These are phyloP conservation scores for Protea cynaroides DNA, from an alignment of 164 flowering plant species.

Conservation along the genomic window DNA sequence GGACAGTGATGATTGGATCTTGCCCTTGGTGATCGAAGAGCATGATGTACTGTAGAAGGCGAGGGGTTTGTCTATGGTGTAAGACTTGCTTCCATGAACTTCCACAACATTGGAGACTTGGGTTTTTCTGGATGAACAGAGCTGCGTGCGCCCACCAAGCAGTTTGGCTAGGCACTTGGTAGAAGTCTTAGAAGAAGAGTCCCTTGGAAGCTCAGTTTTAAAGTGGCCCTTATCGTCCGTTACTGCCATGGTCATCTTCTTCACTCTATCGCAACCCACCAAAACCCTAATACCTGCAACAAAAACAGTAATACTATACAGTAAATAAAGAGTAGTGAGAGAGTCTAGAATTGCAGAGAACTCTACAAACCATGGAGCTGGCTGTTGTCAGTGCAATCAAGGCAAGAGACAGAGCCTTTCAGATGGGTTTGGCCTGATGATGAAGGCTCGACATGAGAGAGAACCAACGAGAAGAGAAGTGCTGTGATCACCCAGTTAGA, in stretches of 20 bases:
- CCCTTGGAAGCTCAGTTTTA: slow-evolving; percentile 30
- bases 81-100: slow-evolving; percentile 16
- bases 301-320: slow-evolving; percentile 18
- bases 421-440: slow-evolving; percentile 26
- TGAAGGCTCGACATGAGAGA: slow-evolving; percentile 24
- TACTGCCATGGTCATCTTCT: slow-evolving; percentile 28
- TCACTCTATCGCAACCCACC: slow-evolving; percentile 51
- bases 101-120: slow-evolving; percentile 29
- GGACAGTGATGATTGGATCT: background rate
- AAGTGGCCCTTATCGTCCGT: slow-evolving; percentile 46
- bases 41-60: slow-evolving; percentile 39
- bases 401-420: slow-evolving; percentile 48
- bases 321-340: slow-evolving; percentile 31
- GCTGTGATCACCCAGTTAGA: slow-evolving; percentile 4
- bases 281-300: slow-evolving; percentile 40
- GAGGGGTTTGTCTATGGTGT: slow-evolving; percentile 45
- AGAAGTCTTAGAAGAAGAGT: slow-evolving; percentile 16
- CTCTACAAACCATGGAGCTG: slow-evolving; percentile 40
- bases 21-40: slow-evolving; percentile 33
- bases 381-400: slow-evolving; percentile 29
- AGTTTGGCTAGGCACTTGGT: slow-evolving; percentile 51
- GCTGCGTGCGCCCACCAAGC: slow-evolving; percentile 49
- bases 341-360: background rate
- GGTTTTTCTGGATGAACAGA: slow-evolving; percentile 31
- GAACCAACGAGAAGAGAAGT: slow-evolving; percentile 23